Base-by-base conservation (phyloP, 768 basidiomycete species). In the Mrakia blollopis region DNA sequence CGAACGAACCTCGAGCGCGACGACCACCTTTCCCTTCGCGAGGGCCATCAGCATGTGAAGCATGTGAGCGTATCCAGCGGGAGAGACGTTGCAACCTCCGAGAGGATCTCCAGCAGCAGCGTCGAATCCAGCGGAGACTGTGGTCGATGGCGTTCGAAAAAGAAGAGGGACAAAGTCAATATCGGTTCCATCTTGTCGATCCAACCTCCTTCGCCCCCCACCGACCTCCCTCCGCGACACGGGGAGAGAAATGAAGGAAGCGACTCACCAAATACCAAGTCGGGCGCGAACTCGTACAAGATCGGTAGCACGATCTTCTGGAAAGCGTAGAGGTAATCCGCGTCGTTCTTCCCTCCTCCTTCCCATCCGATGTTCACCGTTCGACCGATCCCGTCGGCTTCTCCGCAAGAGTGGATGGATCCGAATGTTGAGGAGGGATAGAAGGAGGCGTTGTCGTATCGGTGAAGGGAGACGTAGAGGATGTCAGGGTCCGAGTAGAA, bases 281-380 rank as follows among this genome's bases (percentile, higher is more conserved):
- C 95, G 2, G 97, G 97, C 0, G 91, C 89, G 82, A 98, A 99
- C 84, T 99, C 97, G 83, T 94, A 88, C 0, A 93, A 95, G 78
- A 99, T 96, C 2, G 97, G 97, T 92, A 99, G 94, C 44, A 98
- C 88, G 63, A 98, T 88, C 81, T 91, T 90, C 81, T 98, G 94
- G 84, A 99, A 98, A 0, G 97, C 97, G 80, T 95, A 91, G 28
- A 99, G 87, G 81, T 99, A 99, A 81, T 99, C 97, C 21, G 93
- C 92, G 82, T 99, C 96, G 9, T 89, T 23, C 92, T 94, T 54
- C 84, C 85, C 72, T 87, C 87, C 11, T 37, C 47, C 47, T 10
- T 94, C 93, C 95, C 97, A 99, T 0, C 96, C 94, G 74, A 99
- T 88, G 82, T 99, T 99, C 80, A 99, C 93, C 69, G 94, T 98